Percentiles rank a stretch among this genome's conserved stretches.
Evolutionary conservation across 495 filamentous ascomycete species (phyloP).

Genomic region (Aspergillus carlsbadensis): DNA sequence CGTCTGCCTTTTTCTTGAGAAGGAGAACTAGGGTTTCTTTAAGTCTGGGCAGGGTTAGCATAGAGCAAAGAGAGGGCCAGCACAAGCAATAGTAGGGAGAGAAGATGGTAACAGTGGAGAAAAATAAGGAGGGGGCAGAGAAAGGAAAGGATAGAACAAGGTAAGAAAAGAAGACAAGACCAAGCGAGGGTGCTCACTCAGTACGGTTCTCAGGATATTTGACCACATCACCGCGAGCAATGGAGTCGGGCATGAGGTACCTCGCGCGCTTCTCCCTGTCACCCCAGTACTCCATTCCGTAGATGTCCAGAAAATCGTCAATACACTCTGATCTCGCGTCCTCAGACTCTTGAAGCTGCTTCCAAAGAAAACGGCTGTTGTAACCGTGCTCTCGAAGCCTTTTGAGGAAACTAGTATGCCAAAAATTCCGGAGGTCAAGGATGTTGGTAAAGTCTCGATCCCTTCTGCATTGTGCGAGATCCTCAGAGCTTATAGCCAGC

Average conservation of each 20-base stretch:
- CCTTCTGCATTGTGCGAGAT: not conserved
- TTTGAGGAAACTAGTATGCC: slow-evolving; percentile 8
- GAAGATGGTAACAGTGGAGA: not conserved
- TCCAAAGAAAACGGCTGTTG: slow-evolving; percentile 3
- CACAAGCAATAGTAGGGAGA: no score
- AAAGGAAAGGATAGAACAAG: not conserved
- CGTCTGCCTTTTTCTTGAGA: not conserved
- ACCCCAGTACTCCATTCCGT: slow-evolving; percentile 14
- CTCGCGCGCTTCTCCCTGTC: slow-evolving; percentile 5
- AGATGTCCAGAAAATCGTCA: slow-evolving; percentile 1
- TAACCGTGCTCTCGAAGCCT: not conserved
- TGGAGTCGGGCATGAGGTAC: slow-evolving; percentile 11
- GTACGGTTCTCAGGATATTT: slow-evolving; percentile 11
- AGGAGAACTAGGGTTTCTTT: not conserved
- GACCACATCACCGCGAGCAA: not conserved
- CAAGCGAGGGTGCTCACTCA: slow-evolving; percentile 5
- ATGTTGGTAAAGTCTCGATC: slow-evolving; percentile 17
- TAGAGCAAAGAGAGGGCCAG: no score
- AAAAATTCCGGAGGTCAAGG: slow-evolving; percentile 4
- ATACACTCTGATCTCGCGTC: not conserved
- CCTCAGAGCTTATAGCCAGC: not conserved
- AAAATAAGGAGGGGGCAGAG: not conserved
- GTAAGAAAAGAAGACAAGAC: not conserved
- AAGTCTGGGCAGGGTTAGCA: not conserved
- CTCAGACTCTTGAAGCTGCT: not conserved